Evolutionary conservation across 2,329 filamentous ascomycete genomes (phyloP).

Genomic region (Nemania serpens): DNA sequence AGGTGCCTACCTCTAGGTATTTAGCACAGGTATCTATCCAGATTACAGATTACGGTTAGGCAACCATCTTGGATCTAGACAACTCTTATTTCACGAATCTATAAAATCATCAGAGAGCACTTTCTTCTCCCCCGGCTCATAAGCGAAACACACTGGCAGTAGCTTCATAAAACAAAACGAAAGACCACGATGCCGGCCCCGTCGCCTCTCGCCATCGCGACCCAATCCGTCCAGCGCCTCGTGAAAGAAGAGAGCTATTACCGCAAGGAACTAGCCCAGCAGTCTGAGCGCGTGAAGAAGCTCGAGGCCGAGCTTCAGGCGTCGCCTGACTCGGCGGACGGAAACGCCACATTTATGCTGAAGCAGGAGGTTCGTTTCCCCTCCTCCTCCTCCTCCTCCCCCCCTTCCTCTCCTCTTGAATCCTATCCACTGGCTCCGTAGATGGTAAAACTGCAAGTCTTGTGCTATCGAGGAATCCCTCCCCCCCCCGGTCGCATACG

Average conservation of each 20-base stretch:
- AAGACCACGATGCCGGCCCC: slow-evolving; percentile 70
- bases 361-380: slow-evolving; percentile 77
- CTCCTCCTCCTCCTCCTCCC: not conserved
- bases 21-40: no score
- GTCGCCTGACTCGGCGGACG: slow-evolving; percentile 49
- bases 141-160: not conserved
- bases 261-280: slow-evolving; percentile 79
- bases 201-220: slow-evolving; percentile 77
- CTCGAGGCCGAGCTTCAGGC: slow-evolving; percentile 64
- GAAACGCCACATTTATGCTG: slow-evolving; percentile 77
- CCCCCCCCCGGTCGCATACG: no score
- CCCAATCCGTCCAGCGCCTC: slow-evolving; percentile 77
- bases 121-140: not conserved
- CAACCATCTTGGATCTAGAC: slow-evolving; percentile 23
- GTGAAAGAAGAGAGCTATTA: slow-evolving; percentile 93
- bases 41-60: no score
- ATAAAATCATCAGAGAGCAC: not conserved
- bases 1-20: no score
- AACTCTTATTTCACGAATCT: slow-evolving; percentile 22
- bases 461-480: not conserved
- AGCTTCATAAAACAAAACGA: not conserved
- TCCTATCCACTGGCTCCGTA: not conserved
- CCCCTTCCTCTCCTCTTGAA: not conserved
- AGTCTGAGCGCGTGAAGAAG: slow-evolving; percentile 72
- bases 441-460: not conserved